phyloP scores from a whole-genome alignment of 345 rosid genomes.

The Bruguiera parviflora region DNA sequence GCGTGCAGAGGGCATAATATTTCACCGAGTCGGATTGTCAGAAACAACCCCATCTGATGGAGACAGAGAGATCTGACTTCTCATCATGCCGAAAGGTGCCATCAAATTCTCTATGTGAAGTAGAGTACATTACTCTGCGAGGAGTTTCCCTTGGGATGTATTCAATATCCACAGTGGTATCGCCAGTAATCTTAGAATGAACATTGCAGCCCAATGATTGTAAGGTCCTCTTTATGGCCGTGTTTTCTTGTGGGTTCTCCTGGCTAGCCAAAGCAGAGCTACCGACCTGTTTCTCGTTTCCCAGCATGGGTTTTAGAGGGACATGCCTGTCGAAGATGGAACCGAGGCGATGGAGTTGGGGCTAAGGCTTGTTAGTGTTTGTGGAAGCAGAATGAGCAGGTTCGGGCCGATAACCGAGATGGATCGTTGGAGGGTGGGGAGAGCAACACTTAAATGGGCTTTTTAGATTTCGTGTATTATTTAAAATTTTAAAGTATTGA shows the following conservation, averaged over 20 bases:
- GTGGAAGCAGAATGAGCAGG: too few species aligned
- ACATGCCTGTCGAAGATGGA: constrained; percentile 97
- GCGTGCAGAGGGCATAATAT: constrained; percentile 61
- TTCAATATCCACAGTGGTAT: constrained; percentile 56
- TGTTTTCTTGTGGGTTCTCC: constrained; percentile 59
- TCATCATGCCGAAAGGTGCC: constrained; percentile 34
- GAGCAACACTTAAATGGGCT: too few species aligned
- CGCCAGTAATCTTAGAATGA: constrained; percentile 56
- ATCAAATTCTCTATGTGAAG: constrained; percentile 31
- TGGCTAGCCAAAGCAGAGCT: constrained; percentile 62
- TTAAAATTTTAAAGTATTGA: too few species aligned
- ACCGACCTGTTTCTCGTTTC: constrained; percentile 70
- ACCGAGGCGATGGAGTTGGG: constrained; percentile 96
- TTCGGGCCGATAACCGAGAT: too few species aligned
- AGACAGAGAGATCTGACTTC: constrained; percentile 56
- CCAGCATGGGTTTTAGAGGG: constrained; percentile 71
- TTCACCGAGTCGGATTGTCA: constrained; percentile 44
- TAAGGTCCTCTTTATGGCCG: constrained; percentile 66
- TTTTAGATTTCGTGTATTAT: too few species aligned
- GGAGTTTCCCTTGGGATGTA: constrained; percentile 27
- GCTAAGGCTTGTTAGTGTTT: constrained; percentile 51
- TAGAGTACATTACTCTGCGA: constrained; percentile 22
- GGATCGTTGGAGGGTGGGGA: too few species aligned
- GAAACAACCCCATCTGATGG: constrained; percentile 46
- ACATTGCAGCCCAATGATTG: constrained; percentile 87